Evolutionary conservation across 495 filamentous ascomycete genomes (phyloP), one percentile per base, ranked within the genome.

Genomic region (Aspergillus sclerotioniger): DNA sequence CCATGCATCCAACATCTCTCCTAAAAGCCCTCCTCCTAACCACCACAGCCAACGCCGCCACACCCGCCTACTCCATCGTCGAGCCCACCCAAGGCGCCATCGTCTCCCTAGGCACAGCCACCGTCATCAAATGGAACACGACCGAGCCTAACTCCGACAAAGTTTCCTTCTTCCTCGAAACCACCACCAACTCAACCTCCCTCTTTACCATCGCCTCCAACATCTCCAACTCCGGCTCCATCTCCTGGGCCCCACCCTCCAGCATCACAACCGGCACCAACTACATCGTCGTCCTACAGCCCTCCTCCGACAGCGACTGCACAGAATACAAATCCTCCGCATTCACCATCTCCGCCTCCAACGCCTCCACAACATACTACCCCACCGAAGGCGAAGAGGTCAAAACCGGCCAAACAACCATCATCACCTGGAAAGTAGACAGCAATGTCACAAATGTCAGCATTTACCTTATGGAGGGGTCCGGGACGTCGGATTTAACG

Each of bases 171-270:
- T 31, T 31, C 47, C 25, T 50, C 47, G 47, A 31, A 32, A 50
- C 47, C 7, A 50, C 47, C 25, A 8, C 25, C 12, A 50, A 50
- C 47, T 16, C 28, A 15, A 50, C 47, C 10, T 5, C 3, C 4
- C 25, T 50, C 25, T 50, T 16, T 28, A 50, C 47, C 12, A 50
- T 50, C 47, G 47, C 47, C 25, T 31, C 47, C 9, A 50, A 50
- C 20, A 50, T 50, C 47, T 31, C 25, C 47, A 50, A 50, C 47
- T 50, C 47, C 15, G 47, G 47, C 8, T 50, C 47, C 13, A 50
- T 50, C 47, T 50, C 47, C 47, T 50, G 47, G 47, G 33, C 47
- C 0, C 47, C 47, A 15, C 47, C 47, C 20, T 28, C 47, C 47
- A 28, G 47, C 47, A 32, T 50, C 12, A 28, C 20, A 5, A 3